Evolutionary conservation across 148 eudicot genomes (phyloP).

Genomic region (Cornus suecica): DNA sequence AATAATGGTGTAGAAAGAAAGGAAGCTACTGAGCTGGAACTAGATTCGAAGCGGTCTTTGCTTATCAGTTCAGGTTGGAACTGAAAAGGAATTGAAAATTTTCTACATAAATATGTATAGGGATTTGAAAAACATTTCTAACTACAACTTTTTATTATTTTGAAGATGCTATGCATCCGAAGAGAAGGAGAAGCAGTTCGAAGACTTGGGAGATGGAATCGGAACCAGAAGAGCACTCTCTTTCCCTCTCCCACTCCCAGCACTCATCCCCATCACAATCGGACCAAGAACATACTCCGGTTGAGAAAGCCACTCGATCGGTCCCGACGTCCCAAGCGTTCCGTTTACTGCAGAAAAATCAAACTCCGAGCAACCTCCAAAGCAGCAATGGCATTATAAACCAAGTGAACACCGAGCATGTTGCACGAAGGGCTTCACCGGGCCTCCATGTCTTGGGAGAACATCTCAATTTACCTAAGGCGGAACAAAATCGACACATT

Average conservation of each 20-base stretch:
- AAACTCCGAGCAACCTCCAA: constrained; percentile 18
- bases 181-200: constrained; percentile 45
- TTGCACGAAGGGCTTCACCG: constrained; percentile 15
- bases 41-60: constrained; percentile 17
- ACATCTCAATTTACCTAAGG: background rate
- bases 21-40: constrained; percentile 27
- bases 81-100: background rate
- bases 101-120: background rate
- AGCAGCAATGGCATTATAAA: constrained; percentile 10
- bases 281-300: constrained; percentile 67
- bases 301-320: constrained; percentile 23
- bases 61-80: constrained; percentile 34
- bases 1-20: constrained; percentile 24
- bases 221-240: constrained; percentile 75
- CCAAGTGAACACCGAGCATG: constrained; percentile 7
- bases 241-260: constrained; percentile 71
- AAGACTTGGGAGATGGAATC: constrained; percentile 41
- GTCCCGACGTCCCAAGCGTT: constrained; percentile 25
- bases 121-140: background rate
- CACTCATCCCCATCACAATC: constrained; percentile 83
- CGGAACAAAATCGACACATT: background rate
- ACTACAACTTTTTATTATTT: background rate
- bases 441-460: constrained; percentile 19
- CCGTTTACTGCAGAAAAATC: constrained; percentile 37
- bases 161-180: constrained; percentile 37